Evolutionary conservation across 2,329 filamentous ascomycete species (phyloP), one percentile per base, ranked within the genome.

Genomic region (Colletotrichum destructivum): DNA sequence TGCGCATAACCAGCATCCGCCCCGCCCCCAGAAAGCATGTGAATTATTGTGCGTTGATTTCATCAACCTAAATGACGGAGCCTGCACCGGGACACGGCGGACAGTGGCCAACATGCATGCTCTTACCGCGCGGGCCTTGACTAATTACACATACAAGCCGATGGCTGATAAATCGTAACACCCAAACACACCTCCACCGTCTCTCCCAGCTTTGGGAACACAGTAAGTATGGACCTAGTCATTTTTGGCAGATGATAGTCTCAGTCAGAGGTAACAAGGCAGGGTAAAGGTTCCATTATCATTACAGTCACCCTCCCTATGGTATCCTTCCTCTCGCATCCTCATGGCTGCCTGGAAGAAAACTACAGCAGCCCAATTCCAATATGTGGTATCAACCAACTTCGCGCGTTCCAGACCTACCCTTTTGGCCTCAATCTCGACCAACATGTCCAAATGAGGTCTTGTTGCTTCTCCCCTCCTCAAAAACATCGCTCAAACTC

Each of bases 401-500:
- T 63, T 56, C 69, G 42, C 65, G 57, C 57, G 42, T 68, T 64
- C 63, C 69, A 62, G 60, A 44, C 59, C 69, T 26, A 63, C 49
- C 31, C 54, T 46, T 26, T 40, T 26, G 42, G 26, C 59, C 52
- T 57, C 44, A 16, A 46, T 47, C 47, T 61, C 56, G 59, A 55
- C 55, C 67, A 55, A 49, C 66, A 49, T 66, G 54, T 44, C n/a
- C 52, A 44, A 69, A 13, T 31, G 67, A 71, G 59, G 59, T 38
- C 56, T 40, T 47, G 62, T 47, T 40, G 47, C 38, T 62, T 46
- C 46, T 18, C 23, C 46, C 46, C 65, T 18, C 31, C 13, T 42
- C 38, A 26, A 64, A 71, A 72, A 69, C 65, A 72, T 69, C 65
- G 69, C 69, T 72, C 38, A 72, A 71, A 70, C 70, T 66, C 70